Conservation (phyloP, 2,329 filamentous ascomycete species). For the Pseudocercospora vitis region DNA sequence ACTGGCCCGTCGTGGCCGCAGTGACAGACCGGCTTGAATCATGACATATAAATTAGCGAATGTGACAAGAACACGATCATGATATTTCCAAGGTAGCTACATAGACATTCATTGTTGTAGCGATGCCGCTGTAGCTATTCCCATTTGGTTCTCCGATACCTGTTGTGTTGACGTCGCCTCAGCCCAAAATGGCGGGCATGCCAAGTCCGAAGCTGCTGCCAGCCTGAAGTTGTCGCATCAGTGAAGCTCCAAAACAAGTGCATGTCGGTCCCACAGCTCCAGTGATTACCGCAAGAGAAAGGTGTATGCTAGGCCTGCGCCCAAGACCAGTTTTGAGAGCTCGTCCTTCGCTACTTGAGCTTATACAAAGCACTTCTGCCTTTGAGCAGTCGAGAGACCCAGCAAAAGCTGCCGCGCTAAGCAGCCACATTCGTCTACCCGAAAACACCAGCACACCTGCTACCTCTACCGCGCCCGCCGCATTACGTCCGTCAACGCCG, state of each 20-base stretch:
- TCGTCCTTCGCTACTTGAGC: slow-evolving; percentile 63
- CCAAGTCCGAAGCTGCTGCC: slow-evolving; percentile 2
- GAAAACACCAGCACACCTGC: slow-evolving; percentile 19
- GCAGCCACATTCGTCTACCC: slow-evolving; percentile 14
- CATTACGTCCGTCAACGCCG: slow-evolving; percentile 17
- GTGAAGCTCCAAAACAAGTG: slow-evolving; percentile 2
- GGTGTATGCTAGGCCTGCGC: slow-evolving; percentile 53
- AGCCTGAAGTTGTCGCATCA: slow-evolving; percentile 10
- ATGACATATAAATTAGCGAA: too few relatives aligned
- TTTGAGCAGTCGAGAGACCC: slow-evolving; percentile 29
- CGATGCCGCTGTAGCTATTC: background rate
- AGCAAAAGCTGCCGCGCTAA: slow-evolving; percentile 15
- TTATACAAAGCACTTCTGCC: slow-evolving; percentile 54
- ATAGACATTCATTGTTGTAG: background rate
- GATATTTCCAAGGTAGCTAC: background rate
- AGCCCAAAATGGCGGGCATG: background rate
- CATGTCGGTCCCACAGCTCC: slow-evolving; percentile 6
- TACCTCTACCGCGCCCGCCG: slow-evolving; percentile 8
- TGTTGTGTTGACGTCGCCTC: background rate
- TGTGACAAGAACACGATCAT: too few relatives aligned
- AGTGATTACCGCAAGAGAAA: background rate
- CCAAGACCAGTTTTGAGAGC: slow-evolving; percentile 59
- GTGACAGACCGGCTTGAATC: background rate
- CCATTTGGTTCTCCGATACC: background rate
- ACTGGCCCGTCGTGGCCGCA: background rate